phyloP scores from a whole-genome alignment of 306 rosid species.

The Casuarina equisetifolia region DNA sequence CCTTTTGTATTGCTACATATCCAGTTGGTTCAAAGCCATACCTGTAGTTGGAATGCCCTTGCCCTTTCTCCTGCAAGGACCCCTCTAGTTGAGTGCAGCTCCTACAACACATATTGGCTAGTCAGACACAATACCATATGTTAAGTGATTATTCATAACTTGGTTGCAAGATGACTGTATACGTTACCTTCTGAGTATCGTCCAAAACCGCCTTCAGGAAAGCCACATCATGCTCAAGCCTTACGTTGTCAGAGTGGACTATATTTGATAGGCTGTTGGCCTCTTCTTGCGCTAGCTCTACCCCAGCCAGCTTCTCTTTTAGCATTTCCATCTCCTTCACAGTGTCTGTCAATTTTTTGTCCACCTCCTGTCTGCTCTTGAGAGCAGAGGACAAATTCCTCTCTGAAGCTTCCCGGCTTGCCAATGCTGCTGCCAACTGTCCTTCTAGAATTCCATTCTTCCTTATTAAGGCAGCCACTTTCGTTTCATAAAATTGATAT shows the following conservation, averaged over 20 bases:
- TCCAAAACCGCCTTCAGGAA: slow-evolving; percentile 96
- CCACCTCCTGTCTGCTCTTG: slow-evolving; percentile 72
- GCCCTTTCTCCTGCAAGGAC: slow-evolving; percentile 90
- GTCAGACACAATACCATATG: neutral
- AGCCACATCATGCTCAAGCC: slow-evolving; percentile 98
- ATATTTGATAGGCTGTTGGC: slow-evolving; percentile 76
- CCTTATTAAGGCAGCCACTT: slow-evolving; percentile 62
- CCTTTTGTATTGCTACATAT: neutral
- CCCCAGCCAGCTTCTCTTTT: slow-evolving; percentile 71
- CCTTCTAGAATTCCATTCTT: slow-evolving; percentile 79
- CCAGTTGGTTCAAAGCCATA: slow-evolving; percentile 21
- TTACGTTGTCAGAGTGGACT: slow-evolving; percentile 88
- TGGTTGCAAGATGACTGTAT: slow-evolving; percentile 10
- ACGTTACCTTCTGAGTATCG: slow-evolving; percentile 86
- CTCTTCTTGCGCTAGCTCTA: slow-evolving; percentile 85
- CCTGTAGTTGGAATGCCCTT: slow-evolving; percentile 95
- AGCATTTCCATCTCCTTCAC: slow-evolving; percentile 68
- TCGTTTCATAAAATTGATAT: slow-evolving; percentile 70
- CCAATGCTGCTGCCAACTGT: slow-evolving; percentile 73
- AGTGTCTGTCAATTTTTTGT: slow-evolving; percentile 57
- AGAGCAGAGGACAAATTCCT: slow-evolving; percentile 64
- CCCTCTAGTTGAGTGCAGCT: slow-evolving; percentile 94
- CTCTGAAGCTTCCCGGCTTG: slow-evolving; percentile 73
- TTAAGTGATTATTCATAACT: neutral
- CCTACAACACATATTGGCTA: slow-evolving; percentile 42